Evolutionary conservation across 768 basidiomycete genomes (phyloP), one percentile per base, ranked within the genome.

Genomic region (Leccinum incarnatum): DNA sequence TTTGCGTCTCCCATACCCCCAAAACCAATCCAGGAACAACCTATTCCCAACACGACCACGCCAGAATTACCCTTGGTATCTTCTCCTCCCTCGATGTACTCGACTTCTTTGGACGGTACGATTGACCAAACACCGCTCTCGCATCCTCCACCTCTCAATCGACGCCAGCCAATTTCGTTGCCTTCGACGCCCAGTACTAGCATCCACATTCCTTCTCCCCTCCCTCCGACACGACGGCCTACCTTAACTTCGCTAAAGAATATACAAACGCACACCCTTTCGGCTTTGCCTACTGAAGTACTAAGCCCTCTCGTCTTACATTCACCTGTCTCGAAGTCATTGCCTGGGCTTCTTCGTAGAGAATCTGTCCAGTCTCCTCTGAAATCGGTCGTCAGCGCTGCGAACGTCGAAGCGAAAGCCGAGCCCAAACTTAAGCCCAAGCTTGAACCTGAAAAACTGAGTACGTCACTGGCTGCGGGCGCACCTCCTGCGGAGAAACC

Each of bases 91-190:
- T 42, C 64, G 8, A 58, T 61, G 49, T n/a, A 48, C 47, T 46
- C 58, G 34, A 32, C 54, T 21, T 37, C 57, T 32, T 34, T 59
- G 19, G 64, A 63, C 21, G 48, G 23, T 19, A 14, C 21, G 25
- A 53, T 37, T 23, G 54, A 32, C 49, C 68, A 62, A 29, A 65
- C 53, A 11, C 55, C 59, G 48, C 63, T 51, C 29, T 30, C 52
- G 19, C 65, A 63, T 56, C 74, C 74, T 4, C 73, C 73, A 27
- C 67, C 62, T 48, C 67, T 74, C 12, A 57, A 54, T 54, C 68
- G 70, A 61, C 70, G 56, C 10, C 64, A 61, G 23, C 71, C 74
- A 30, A 72, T 74, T 29, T 75, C 74, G 3, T 54, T 74, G n/a
- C 73, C 73, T 2, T n/a, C 69, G 11, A 74, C 73, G 12, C 73